These are phyloP conservation scores for Penicillium sp. DNA, from an alignment of 2,329 filamentous ascomycete genomes.

Conservation along the genomic window DNA sequence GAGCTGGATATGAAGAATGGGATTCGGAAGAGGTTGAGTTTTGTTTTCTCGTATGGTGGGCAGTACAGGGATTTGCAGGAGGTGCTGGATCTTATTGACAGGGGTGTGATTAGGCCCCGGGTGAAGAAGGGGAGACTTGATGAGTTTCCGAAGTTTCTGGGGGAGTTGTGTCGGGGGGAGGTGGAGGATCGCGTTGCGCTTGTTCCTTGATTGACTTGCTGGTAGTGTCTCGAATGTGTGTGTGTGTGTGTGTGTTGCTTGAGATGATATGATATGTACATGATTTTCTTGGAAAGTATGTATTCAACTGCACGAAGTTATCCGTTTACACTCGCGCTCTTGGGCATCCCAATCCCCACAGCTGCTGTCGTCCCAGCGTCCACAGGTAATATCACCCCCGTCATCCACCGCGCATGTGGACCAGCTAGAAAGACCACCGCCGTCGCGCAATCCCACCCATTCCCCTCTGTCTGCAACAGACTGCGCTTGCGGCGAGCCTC, in stretches of 20 bases:
- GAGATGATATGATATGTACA: no score
- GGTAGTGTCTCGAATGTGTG: background rate
- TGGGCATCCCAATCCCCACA: slow-evolving; percentile 46
- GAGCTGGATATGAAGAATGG: slow-evolving; percentile 52
- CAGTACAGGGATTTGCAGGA: slow-evolving; percentile 43
- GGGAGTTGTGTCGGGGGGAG: slow-evolving; percentile 42
- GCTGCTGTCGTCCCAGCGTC: slow-evolving; percentile 55
- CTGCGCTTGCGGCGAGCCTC: slow-evolving; percentile 56
- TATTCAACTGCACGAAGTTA: background rate
- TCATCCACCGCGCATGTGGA: slow-evolving; percentile 59
- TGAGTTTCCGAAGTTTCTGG: slow-evolving; percentile 41
- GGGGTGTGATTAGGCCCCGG: slow-evolving; percentile 40
- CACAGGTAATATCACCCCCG: slow-evolving; percentile 54
- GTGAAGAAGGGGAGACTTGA: slow-evolving; percentile 38
- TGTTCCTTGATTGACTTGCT: background rate
- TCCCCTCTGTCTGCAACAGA: slow-evolving; percentile 59
- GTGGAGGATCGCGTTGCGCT: slow-evolving; percentile 33
- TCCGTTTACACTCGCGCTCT: slow-evolving; percentile 42
- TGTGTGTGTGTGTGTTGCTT: no score
- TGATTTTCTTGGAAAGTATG: background rate
- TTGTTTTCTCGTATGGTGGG: slow-evolving; percentile 52
- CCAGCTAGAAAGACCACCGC: slow-evolving; percentile 59
- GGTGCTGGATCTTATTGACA: slow-evolving; percentile 36
- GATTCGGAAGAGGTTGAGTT: slow-evolving; percentile 48
- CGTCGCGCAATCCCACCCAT: slow-evolving; percentile 58